A percentile compares a stretch with the other conserved stretches of the same genome.
Conservation (phyloP, 805 yeast species). For the Metschnikowia rubicola region DNA sequence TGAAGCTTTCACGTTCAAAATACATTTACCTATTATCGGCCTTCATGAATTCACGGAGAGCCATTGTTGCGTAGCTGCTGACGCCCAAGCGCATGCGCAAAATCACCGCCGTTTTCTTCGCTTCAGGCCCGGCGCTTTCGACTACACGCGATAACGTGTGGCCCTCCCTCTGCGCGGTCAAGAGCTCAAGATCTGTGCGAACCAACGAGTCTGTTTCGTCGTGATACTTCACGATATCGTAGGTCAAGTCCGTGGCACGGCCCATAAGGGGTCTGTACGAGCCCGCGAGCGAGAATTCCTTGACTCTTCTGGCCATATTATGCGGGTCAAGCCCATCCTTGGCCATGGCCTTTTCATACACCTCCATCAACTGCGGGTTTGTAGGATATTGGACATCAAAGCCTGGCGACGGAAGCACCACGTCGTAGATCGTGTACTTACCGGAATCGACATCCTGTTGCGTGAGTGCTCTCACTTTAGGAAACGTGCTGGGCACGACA, state of each 20-base stretch:
- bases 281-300: constrained; percentile 90
- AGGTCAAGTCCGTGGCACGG: constrained; percentile 62
- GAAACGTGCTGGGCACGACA: constrained; percentile 50
- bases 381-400: constrained; percentile 85
- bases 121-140: constrained; percentile 24
- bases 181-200: constrained; percentile 66
- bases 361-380: constrained; percentile 54
- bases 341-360: constrained; percentile 71
- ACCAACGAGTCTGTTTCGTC: constrained; percentile 69
- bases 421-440: constrained; percentile 67
- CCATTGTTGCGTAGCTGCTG: constrained; percentile 97
- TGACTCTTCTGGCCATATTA: constrained; percentile 77
- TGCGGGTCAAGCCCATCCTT: constrained; percentile 80
- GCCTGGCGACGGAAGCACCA: constrained; percentile 96
- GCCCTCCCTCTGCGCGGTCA: constrained; percentile 24
- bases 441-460: constrained; percentile 62
- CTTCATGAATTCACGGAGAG: constrained; percentile 84
- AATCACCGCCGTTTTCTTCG: constrained; percentile 59
- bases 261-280: constrained; percentile 75
- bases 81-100: constrained; percentile 75
- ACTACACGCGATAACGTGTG: constrained; percentile 23
- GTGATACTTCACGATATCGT: constrained; percentile 56
- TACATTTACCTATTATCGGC: constrained; percentile 38
- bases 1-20: neutral
- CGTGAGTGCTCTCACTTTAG: constrained; percentile 73